Percentiles rank a stretch among this genome's conserved stretches.
These are phyloP conservation scores for Backusella circina DNA, from an alignment of 192 early-diverging fungal species.

Conservation along the genomic window DNA sequence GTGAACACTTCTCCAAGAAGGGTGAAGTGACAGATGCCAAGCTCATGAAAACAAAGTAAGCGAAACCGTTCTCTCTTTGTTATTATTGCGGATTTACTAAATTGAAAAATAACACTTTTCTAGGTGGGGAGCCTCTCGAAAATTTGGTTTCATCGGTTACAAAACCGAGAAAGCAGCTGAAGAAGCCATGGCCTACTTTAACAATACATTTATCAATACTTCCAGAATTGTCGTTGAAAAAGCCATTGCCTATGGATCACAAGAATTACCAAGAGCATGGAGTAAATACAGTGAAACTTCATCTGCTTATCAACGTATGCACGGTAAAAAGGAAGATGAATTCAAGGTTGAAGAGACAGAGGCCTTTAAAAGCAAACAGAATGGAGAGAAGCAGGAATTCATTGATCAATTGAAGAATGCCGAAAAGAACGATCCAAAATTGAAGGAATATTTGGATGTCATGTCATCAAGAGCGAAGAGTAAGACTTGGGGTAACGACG, in stretches of 20 bases:
- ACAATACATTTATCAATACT: slow-evolving; percentile 91
- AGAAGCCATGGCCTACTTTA: slow-evolving; percentile 78
- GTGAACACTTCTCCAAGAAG: slow-evolving; percentile 79
- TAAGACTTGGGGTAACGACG: slow-evolving; percentile 93
- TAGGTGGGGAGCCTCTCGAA: slow-evolving; percentile 77
- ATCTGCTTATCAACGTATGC: slow-evolving; percentile 62
- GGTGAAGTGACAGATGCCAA: slow-evolving; percentile 93
- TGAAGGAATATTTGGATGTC: slow-evolving; percentile 87
- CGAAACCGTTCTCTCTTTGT: not conserved
- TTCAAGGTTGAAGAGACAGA: slow-evolving; percentile 36
- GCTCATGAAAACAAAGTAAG: slow-evolving; percentile 75
- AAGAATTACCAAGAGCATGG: slow-evolving; percentile 85
- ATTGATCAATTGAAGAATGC: slow-evolving; percentile 44
- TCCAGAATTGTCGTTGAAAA: slow-evolving; percentile 83
- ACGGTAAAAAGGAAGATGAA: slow-evolving; percentile 14
- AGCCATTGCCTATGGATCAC: slow-evolving; percentile 85
- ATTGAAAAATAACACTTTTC: not conserved
- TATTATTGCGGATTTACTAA: not conserved
- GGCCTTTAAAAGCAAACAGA: slow-evolving; percentile 35
- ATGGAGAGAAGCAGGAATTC: slow-evolving; percentile 46
- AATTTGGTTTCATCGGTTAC: slow-evolving; percentile 93
- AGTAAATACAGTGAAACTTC: slow-evolving; percentile 83
- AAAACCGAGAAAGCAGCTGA: slow-evolving; percentile 83
- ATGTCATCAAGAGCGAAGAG: slow-evolving; percentile 78
- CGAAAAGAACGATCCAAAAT: slow-evolving; percentile 73